Evolutionary conservation across 208 protist genomes (phyloP).

Genomic region (Trichomonas vaginalis): DNA sequence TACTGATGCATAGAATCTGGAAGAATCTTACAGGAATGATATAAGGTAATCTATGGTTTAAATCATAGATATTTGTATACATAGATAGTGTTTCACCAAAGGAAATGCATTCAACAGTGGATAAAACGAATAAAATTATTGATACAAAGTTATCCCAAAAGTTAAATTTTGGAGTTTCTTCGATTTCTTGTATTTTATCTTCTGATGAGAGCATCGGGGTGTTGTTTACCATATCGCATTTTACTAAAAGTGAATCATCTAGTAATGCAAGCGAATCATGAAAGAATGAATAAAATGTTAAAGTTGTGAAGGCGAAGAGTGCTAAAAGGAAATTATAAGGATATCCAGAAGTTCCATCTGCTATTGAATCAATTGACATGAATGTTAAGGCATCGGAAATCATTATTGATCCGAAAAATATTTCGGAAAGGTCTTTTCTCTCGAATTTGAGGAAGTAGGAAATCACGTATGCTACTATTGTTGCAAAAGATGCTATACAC

Average conservation of each 20-base stretch:
- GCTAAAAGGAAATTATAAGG: not conserved
- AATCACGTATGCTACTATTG: not conserved
- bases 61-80: not conserved
- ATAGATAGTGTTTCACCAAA: not conserved
- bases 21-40: not conserved
- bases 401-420: not conserved
- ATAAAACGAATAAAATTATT: not conserved
- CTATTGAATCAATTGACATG: not conserved
- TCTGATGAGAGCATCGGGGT: not conserved
- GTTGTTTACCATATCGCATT: not conserved
- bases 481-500: not conserved
- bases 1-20: not conserved
- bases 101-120: not conserved
- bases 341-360: not conserved
- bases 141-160: not conserved
- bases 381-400: not conserved
- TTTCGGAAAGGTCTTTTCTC: not conserved
- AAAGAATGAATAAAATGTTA: not conserved
- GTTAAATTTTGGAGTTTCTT: not conserved
- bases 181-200: not conserved
- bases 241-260: not conserved
- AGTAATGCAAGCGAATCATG: not conserved
- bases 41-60: not conserved
- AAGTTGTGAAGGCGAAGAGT: not conserved
- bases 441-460: not conserved